phyloP scores from a whole-genome alignment of 257 asterid species.

The Solanum infundibuliforme region DNA sequence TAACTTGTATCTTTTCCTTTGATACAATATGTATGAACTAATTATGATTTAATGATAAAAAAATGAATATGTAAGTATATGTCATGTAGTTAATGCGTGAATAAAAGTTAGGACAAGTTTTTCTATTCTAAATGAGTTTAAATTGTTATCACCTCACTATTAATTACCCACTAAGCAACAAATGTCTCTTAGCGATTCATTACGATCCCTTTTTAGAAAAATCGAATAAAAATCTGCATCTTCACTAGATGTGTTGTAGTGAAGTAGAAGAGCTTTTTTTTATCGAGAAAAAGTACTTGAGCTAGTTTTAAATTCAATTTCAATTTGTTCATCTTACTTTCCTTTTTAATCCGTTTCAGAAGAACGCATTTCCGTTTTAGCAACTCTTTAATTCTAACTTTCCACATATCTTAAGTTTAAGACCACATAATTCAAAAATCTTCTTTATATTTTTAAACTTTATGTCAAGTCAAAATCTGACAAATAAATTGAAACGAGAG shows the following conservation, averaged over 20 bases:
- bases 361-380: not conserved
- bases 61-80: not conserved
- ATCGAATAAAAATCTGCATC: not conserved
- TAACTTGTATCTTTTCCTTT: not conserved
- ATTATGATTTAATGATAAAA: not conserved
- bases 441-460: not conserved
- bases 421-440: too few species aligned
- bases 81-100: not conserved
- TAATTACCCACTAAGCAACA: not conserved
- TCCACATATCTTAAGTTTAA: not conserved
- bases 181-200: not conserved
- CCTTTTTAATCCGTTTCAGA: fast-evolving
- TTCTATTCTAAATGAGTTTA: too few species aligned
- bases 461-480: not conserved
- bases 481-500: not conserved
- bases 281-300: fast-evolving
- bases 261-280: not conserved
- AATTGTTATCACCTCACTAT: too few species aligned
- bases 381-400: too few species aligned
- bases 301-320: not conserved
- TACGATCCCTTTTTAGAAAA: not conserved
- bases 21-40: not conserved
- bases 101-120: not conserved
- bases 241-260: not conserved
- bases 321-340: not conserved